Percentiles rank a stretch among this genome's conserved stretches.
These are phyloP conservation scores for Populus hybrid DNA, from an alignment of 441 rosid species.

Conservation along the genomic window DNA sequence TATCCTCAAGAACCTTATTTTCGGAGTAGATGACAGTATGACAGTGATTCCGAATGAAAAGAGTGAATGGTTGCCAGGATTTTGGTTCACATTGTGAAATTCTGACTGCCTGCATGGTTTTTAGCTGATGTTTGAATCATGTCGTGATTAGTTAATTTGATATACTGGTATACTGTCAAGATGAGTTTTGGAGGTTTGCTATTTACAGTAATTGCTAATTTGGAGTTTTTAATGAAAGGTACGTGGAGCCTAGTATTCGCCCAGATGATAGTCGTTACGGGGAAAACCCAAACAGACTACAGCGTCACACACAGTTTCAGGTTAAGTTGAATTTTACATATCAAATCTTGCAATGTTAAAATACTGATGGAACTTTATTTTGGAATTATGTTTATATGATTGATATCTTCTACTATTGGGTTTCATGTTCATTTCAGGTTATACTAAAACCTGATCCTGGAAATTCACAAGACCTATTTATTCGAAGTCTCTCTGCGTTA, in stretches of 20 bases:
- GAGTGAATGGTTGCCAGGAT: neutral
- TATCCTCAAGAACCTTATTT: too few species aligned
- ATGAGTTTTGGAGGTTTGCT: slow-evolving; percentile 5
- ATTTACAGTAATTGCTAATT: slow-evolving; percentile 13
- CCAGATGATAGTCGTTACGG: slow-evolving; percentile 98
- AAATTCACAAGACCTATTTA: slow-evolving; percentile 90
- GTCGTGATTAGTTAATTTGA: neutral
- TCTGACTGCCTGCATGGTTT: slow-evolving; percentile 2
- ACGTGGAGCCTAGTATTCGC: slow-evolving; percentile 92
- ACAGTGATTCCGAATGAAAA: neutral
- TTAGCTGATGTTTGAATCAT: neutral
- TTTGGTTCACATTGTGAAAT: neutral
- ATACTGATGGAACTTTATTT: slow-evolving; percentile 3
- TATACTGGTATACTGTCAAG: neutral
- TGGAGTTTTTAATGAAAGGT: slow-evolving; percentile 38
- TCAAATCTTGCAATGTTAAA: neutral
- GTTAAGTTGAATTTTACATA: slow-evolving; percentile 28
- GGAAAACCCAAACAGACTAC: slow-evolving; percentile 97
- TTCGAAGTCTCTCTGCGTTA: slow-evolving; percentile 88
- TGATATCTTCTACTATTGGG: neutral
- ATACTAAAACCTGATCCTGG: slow-evolving; percentile 97
- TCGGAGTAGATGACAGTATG: neutral
- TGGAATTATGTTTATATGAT: neutral
- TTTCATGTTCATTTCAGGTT: slow-evolving; percentile 53
- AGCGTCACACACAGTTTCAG: slow-evolving; percentile 97